A percentile compares a stretch with the other conserved stretches of the same genome.
Evolutionary conservation across 1,284 basidiomycete genomes (phyloP).

Genomic region (Sparassis latifolia): DNA sequence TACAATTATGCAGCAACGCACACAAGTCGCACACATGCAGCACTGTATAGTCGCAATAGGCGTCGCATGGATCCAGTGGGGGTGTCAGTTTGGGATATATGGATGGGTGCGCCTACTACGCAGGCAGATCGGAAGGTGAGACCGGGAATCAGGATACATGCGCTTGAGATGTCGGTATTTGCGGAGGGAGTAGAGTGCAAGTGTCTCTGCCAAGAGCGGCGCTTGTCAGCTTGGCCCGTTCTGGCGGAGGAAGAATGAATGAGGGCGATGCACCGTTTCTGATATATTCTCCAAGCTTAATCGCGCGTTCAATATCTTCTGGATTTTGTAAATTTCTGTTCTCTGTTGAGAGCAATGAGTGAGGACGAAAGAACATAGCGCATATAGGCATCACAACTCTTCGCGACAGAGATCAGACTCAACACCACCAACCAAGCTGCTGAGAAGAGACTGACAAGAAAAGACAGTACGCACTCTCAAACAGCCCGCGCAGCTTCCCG

Average conservation of each 20-base stretch:
- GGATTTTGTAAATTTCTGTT: constrained; percentile 66
- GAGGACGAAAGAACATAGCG: not conserved
- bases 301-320: constrained; percentile 71
- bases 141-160: constrained; percentile 47
- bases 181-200: constrained; percentile 79
- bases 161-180: constrained; percentile 83
- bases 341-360: constrained; percentile 36
- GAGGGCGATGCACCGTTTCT: constrained; percentile 65
- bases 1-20: too few relatives aligned
- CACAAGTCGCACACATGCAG: too few relatives aligned
- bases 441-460: not conserved
- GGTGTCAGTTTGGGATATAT: too few relatives aligned
- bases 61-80: too few relatives aligned
- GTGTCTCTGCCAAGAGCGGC: constrained; percentile 54
- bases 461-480: constrained; percentile 51
- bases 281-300: constrained; percentile 81
- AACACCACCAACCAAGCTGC: too few relatives aligned
- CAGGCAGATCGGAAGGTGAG: constrained; percentile 9
- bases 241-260: not conserved
- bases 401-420: too few relatives aligned
- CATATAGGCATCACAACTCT: not conserved
- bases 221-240: not conserved
- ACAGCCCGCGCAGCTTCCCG: constrained; percentile 59
- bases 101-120: too few relatives aligned
- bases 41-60: too few relatives aligned